Conservation (phyloP, 441 rosid species). For the Populus hybrid region DNA sequence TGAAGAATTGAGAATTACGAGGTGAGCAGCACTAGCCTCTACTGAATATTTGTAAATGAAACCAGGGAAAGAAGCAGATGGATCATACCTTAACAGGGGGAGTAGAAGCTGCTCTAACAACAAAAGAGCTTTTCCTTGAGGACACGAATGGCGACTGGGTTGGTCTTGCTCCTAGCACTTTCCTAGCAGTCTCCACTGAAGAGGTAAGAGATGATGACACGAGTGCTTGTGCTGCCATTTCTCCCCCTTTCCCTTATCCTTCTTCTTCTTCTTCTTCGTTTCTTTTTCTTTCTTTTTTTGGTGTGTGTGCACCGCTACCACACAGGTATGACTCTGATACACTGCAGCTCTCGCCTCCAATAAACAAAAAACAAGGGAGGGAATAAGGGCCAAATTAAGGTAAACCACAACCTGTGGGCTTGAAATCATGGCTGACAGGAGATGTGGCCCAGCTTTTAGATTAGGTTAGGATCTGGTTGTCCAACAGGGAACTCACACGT, state of each 20-base stretch:
- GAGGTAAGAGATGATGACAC: constrained; percentile 79
- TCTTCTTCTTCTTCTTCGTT: not conserved
- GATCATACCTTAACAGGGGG: constrained; percentile 83
- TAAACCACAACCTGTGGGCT: constrained; percentile 33
- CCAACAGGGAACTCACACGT: constrained; percentile 69
- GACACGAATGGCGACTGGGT: constrained; percentile 27
- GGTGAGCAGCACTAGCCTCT: not conserved
- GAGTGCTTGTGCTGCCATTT: constrained; percentile 87
- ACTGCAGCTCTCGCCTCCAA: not conserved
- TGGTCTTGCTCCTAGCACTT: constrained; percentile 56
- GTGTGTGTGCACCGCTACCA: too few relatives aligned
- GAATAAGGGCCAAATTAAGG: constrained; percentile 16
- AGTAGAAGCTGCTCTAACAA: constrained; percentile 72
- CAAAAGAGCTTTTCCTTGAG: constrained; percentile 58
- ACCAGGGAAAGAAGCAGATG: not conserved
- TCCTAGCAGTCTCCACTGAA: constrained; percentile 72
- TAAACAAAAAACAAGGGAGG: not conserved
- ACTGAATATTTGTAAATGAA: not conserved
- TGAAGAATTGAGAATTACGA: constrained; percentile 16
- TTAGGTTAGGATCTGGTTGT: constrained; percentile 55
- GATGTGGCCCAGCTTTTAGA: constrained; percentile 32
- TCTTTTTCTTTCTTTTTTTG: too few relatives aligned
- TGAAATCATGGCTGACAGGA: constrained; percentile 25
- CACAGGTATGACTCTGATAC: too few relatives aligned
- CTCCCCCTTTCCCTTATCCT: not conserved